phyloP scores from a whole-genome alignment of 2,329 filamentous ascomycete genomes.

The Trichothecium roseum region DNA sequence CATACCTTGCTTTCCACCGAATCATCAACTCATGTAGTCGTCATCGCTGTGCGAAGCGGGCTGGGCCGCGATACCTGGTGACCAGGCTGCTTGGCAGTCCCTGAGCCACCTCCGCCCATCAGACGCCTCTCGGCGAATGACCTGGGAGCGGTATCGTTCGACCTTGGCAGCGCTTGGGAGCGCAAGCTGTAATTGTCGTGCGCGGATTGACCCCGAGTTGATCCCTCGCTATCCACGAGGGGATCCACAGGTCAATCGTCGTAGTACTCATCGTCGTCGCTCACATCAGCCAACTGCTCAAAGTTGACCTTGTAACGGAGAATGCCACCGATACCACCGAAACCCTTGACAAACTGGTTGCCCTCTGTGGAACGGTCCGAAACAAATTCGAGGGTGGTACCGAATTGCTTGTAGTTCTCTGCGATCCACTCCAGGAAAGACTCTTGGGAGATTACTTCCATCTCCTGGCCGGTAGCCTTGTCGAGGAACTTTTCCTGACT shows the following conservation, averaged over 20 bases:
- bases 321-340: constrained; percentile 94
- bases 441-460: constrained; percentile 81
- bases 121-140: constrained; percentile 34
- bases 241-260: constrained; percentile 89
- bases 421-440: constrained; percentile 99
- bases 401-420: constrained; percentile 97
- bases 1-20: constrained; percentile 4
- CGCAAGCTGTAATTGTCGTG: constrained; percentile 29
- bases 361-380: constrained; percentile 96
- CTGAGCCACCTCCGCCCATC: constrained; percentile 34
- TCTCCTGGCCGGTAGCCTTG: constrained; percentile 90
- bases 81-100: constrained; percentile 28
- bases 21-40: constrained; percentile 42
- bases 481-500: constrained; percentile 85
- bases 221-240: constrained; percentile 83
- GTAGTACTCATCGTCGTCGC: constrained; percentile 92
- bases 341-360: constrained; percentile 99
- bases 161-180: constrained; percentile 25
- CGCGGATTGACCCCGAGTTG: constrained; percentile 50
- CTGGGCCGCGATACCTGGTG: constrained; percentile 50
- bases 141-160: constrained; percentile 33
- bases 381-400: constrained; percentile 90
- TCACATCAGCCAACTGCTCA: constrained; percentile 90
- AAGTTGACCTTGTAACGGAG: constrained; percentile 99
- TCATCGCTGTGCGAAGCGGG: constrained; percentile 60